Conservation (phyloP, 108 stramenopile species). For the Fragilaria crotonensis region DNA sequence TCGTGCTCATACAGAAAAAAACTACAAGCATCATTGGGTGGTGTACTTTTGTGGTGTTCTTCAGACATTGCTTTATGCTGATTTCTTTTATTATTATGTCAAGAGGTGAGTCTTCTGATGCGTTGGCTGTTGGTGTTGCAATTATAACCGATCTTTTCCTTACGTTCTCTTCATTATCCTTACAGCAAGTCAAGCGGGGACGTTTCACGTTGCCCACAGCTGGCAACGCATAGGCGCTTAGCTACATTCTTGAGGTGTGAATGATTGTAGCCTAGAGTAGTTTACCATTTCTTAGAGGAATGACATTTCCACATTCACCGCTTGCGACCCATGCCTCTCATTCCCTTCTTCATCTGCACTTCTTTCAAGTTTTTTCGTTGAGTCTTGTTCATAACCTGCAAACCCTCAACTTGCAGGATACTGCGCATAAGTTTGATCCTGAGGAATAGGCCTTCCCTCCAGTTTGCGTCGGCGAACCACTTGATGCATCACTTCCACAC, state of each 20-base stretch:
- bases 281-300: too few relatives aligned
- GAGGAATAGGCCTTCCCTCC: conserved; percentile 52
- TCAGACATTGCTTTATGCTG: conserved; percentile 96
- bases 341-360: conserved; percentile 26
- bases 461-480: conserved; percentile 56
- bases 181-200: conserved; percentile 68
- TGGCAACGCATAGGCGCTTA: neutral
- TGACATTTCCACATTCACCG: conserved; percentile 2
- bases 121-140: too few relatives aligned
- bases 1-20: conserved; percentile 75
- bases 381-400: conserved; percentile 41
- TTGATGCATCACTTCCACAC: conserved; percentile 77
- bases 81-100: conserved; percentile 98
- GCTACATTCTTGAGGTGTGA: too few relatives aligned
- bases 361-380: conserved; percentile 48
- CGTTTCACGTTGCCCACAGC: conserved; percentile 74
- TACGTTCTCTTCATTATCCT: too few relatives aligned
- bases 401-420: conserved; percentile 57
- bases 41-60: conserved; percentile 91
- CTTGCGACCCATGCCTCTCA: conserved; percentile 19
- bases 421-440: conserved; percentile 52
- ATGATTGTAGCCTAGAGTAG: too few relatives aligned
- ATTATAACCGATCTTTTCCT: too few relatives aligned
- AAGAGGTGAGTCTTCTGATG: conserved; percentile 31
- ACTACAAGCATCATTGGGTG: conserved; percentile 91